Evolutionary conservation across 805 yeast species (phyloP), one percentile per base, ranked within the genome.

Genomic region (Candida rishiriensis): DNA sequence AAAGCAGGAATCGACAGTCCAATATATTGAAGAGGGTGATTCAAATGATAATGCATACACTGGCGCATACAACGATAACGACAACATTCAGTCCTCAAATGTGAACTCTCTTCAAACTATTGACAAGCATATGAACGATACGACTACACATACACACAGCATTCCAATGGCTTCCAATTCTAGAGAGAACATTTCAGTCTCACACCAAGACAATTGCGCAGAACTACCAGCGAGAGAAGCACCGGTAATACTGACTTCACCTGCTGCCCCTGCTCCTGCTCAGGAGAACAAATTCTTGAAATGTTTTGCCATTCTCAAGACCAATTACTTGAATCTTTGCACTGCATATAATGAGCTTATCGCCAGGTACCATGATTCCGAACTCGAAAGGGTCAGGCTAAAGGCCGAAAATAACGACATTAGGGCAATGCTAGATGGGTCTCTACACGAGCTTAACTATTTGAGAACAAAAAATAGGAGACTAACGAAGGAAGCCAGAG

Each of bases 301-400:
- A 36, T 55, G 59, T 34, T 59, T 59, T 40, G 51, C 60, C 3
- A 43, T 48, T 29, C 36, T 59, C 13, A 53, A 51, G 36, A 42
- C 52, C 13, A 59, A 57, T 36, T 59, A 59, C 35, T 36, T 59
- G 30, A 49, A 46, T 13, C 39, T 59, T 10, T 57, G 62, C 35
- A 34, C 49, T 3, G 46, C 54, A 7, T 54, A 57, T 34, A 59
- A 59, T 36, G 34, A 47, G 10, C 16, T 56, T n/a, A 41, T 57
- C 13, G 49, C 46, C 3, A 46, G 47, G 34, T 45, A 42, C 38
- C 50, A 48, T 29, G 57, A 51, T 26, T 44, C 52, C 13, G 57
- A 57, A 42, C 47, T 51, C 32, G 61, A 58, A 38, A 56, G 50
- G 43, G 44, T 45, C 12, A 49, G 49, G 21, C 34, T 54, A 32